phyloP scores from a whole-genome alignment of 441 rosid genomes.

The Eutrema salsugineum region DNA sequence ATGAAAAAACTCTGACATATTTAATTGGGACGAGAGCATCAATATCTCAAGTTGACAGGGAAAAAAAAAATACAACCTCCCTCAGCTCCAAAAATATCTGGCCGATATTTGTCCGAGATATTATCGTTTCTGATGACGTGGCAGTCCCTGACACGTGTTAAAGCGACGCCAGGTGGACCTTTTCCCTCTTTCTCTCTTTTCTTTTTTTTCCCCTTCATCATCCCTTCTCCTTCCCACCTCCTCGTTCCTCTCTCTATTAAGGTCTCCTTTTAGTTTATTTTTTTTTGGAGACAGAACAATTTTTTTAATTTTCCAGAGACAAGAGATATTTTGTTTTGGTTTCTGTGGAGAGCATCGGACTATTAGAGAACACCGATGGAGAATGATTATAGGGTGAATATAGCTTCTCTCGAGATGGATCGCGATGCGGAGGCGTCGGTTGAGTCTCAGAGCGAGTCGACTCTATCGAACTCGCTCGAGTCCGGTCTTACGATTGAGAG shows the following conservation, averaged over 20 bases:
- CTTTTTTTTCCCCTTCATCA: not conserved
- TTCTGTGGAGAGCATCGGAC: not conserved
- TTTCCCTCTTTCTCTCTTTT: not conserved
- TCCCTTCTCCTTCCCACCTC: conserved; percentile 8
- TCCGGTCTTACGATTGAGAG: conserved; percentile 40
- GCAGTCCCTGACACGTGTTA: conserved; percentile 56
- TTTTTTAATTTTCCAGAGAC: not conserved
- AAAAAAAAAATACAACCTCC: not conserved
- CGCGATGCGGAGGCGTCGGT: conserved; percentile 19
- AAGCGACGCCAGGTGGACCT: conserved; percentile 70
- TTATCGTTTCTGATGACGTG: conserved; percentile 51
- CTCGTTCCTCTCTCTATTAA: not conserved
- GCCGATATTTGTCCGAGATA: conserved; percentile 50
- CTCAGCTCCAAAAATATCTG: conserved; percentile 42
- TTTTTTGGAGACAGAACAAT: not conserved
- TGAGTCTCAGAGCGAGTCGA: conserved; percentile 31
- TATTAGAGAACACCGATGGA: conserved; percentile 8
- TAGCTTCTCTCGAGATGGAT: conserved; percentile 34
- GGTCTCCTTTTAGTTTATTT: not conserved
- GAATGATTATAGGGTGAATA: conserved; percentile 19
- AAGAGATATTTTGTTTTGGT: not conserved
- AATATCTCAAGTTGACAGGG: not conserved
- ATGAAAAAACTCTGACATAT: not conserved
- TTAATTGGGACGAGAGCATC: not conserved
- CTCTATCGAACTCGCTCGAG: conserved; percentile 39